Evolutionary conservation across 208 protist species (phyloP).

Genomic region (Zelonia costaricensis): DNA sequence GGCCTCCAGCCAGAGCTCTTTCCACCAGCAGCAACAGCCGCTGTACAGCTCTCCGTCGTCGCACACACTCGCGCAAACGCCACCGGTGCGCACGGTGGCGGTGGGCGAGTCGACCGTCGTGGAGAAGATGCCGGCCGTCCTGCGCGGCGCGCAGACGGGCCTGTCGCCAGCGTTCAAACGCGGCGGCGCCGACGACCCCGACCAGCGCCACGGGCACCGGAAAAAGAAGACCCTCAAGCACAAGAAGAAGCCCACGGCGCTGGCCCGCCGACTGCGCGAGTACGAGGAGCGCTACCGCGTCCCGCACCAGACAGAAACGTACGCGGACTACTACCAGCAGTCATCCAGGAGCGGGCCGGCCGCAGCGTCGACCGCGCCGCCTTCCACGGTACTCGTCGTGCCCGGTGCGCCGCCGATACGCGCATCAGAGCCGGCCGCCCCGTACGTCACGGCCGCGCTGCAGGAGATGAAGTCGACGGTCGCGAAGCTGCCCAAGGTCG

Average conservation of each 20-base stretch:
- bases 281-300: conserved; percentile 56
- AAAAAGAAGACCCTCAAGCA: conserved; percentile 21
- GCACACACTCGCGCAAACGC: not conserved
- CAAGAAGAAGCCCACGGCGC: conserved; percentile 16
- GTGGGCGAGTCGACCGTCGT: not conserved
- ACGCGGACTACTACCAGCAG: conserved; percentile 70
- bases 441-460: conserved; percentile 19
- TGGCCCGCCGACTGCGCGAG: conserved; percentile 48
- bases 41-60: too few relatives aligned
- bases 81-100: not conserved
- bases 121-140: conserved; percentile 6
- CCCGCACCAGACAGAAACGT: conserved; percentile 36
- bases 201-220: not conserved
- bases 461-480: conserved; percentile 36
- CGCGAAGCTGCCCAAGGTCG: conserved; percentile 32
- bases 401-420: conserved; percentile 7
- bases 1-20: too few relatives aligned
- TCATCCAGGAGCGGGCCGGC: not conserved
- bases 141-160: not conserved
- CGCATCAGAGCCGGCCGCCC: conserved; percentile 2
- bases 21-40: too few relatives aligned
- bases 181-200: not conserved
- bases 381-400: not conserved
- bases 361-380: not conserved
- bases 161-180: not conserved